phyloP scores from a whole-genome alignment of 192 early-diverging fungal species.

The Linderina pennispora region DNA sequence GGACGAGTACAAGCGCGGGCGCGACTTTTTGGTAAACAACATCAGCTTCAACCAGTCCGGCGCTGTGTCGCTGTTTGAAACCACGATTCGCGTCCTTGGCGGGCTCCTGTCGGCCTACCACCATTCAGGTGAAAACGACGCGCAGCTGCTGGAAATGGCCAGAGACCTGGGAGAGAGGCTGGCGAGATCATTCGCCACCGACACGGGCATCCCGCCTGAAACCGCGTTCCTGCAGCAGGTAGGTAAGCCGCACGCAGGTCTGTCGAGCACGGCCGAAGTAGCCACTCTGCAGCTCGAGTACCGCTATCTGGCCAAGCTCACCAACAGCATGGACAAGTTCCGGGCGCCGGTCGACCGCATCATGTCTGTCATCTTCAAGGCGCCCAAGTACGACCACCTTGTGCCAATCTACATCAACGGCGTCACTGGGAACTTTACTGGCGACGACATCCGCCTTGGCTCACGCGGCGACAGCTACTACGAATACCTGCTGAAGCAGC shows the following conservation, averaged over 20 bases:
- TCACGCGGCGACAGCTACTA: conserved; percentile 85
- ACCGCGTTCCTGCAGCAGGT: conserved; percentile 17
- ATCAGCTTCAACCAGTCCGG: conserved; percentile 60
- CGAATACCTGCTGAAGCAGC: conserved; percentile 92
- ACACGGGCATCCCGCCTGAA: conserved; percentile 34
- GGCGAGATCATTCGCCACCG: conserved; percentile 53
- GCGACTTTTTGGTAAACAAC: conserved; percentile 56
- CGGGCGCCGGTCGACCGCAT: conserved; percentile 65
- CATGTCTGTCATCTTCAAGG: conserved; percentile 13
- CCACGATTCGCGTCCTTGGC: conserved; percentile 79
- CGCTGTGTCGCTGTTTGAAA: conserved; percentile 73
- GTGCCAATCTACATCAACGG: conserved; percentile 62
- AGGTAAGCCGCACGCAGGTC: conserved; percentile 8
- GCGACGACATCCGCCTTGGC: conserved; percentile 19
- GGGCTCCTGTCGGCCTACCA: conserved; percentile 76
- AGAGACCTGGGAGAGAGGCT: conserved; percentile 69
- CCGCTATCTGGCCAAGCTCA: conserved; percentile 76
- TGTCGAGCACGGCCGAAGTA: conserved; percentile 57
- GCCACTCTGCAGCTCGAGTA: conserved; percentile 85
- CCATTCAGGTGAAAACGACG: conserved; percentile 49
- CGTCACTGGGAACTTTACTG: conserved; percentile 5
- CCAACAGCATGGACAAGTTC: conserved; percentile 67
- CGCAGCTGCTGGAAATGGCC: conserved; percentile 59
- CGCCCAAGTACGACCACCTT: conserved; percentile 50
- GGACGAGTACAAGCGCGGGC: conserved; percentile 65